These are phyloP conservation scores for Ophiostoma sp. DNA, from an alignment of 2,329 filamentous ascomycete species.

Conservation along the genomic window DNA sequence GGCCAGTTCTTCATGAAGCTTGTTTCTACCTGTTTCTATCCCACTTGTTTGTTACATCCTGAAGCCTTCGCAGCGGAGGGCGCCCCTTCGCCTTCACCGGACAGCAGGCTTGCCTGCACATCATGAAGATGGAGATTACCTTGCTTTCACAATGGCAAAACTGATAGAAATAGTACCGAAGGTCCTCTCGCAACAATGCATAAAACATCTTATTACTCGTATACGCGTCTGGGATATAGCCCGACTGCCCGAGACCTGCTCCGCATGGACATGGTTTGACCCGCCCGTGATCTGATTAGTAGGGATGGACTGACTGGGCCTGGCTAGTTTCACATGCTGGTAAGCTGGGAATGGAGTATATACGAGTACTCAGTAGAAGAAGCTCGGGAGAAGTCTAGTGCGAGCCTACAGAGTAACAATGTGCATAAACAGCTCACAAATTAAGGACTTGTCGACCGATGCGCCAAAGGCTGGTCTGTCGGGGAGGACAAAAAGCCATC, in stretches of 20 bases:
- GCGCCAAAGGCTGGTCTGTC: not conserved
- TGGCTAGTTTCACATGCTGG: not conserved
- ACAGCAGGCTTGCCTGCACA: not conserved
- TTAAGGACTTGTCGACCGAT: not conserved
- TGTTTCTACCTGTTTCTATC: too few species aligned
- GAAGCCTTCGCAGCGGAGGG: too few species aligned
- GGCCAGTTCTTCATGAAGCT: too few species aligned
- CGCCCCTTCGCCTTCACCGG: too few species aligned
- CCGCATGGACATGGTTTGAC: slow-evolving; percentile 2
- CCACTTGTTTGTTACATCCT: too few species aligned
- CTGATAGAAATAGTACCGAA: not conserved
- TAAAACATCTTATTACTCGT: not conserved
- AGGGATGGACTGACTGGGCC: not conserved
- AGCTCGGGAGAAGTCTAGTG: not conserved
- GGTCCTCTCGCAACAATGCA: not conserved
- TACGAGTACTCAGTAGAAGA: not conserved
- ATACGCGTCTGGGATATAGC: not conserved
- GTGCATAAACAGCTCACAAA: not conserved
- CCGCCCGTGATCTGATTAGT: slow-evolving; percentile 1
- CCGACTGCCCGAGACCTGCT: not conserved
- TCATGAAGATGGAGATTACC: not conserved
- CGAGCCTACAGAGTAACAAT: too few species aligned
- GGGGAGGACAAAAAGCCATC: not conserved
- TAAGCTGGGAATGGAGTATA: not conserved
- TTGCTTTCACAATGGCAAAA: not conserved